phyloP scores from a whole-genome alignment of 2,329 filamentous ascomycete species.

The Arachnomyces sp. region DNA sequence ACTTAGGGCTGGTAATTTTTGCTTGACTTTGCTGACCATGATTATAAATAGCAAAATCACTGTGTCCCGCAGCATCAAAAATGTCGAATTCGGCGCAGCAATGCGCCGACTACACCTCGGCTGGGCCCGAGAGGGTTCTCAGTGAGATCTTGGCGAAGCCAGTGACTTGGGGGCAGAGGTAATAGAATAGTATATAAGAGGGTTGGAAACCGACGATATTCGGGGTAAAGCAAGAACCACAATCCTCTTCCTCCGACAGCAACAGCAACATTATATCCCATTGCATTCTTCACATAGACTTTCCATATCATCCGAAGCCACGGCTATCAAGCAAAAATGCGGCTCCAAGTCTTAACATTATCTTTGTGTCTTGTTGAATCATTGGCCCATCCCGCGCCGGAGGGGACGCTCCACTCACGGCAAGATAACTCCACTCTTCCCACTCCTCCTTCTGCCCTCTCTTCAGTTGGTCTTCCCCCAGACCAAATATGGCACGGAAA shows the following conservation, averaged over 20 bases:
- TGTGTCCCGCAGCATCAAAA: not conserved
- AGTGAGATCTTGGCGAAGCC: not conserved
- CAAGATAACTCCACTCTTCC: not conserved
- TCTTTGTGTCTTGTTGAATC: not conserved
- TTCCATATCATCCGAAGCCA: not conserved
- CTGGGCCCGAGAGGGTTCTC: too few species aligned
- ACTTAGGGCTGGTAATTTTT: too few species aligned
- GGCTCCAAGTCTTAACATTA: not conserved
- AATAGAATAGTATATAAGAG: not conserved
- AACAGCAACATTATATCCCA: not conserved
- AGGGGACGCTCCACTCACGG: not conserved
- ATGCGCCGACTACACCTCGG: not conserved
- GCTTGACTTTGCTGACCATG: too few species aligned
- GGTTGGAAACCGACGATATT: not conserved
- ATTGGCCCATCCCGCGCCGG: not conserved
- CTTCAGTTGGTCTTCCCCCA: not conserved
- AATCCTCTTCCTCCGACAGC: not conserved
- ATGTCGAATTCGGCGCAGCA: not conserved
- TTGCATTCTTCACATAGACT: not conserved
- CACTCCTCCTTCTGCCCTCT: not conserved
- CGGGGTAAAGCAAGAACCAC: not conserved
- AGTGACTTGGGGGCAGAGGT: not conserved
- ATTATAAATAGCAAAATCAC: not conserved
- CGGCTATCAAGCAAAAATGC: not conserved
- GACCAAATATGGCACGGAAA: slow-evolving; percentile 1